Conservation (phyloP, 2,329 filamentous ascomycete species). For the Chaetothyriales sp. region DNA sequence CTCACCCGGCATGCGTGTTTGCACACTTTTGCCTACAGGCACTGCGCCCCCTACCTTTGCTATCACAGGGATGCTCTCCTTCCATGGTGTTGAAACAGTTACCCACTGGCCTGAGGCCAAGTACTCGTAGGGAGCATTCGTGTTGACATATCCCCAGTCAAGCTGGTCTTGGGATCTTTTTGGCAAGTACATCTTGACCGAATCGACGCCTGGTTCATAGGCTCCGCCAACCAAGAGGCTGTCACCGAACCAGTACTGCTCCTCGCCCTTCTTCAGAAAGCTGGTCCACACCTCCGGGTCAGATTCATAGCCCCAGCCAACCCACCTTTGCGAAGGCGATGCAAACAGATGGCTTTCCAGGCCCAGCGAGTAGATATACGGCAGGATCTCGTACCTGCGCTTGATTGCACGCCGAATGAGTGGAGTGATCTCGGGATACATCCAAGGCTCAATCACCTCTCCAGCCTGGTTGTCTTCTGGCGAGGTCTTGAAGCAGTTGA, state of each 20-base stretch:
- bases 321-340: slow-evolving; percentile 53
- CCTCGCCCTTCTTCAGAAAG: slow-evolving; percentile 46
- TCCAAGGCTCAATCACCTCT: slow-evolving; percentile 64
- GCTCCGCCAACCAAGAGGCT: slow-evolving; percentile 51
- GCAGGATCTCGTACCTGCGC: slow-evolving; percentile 55
- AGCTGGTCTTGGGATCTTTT: slow-evolving; percentile 20
- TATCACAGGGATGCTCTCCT: slow-evolving; percentile 38
- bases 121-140: slow-evolving; percentile 46
- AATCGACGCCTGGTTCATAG: slow-evolving; percentile 43
- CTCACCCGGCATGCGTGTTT: slow-evolving; percentile 39
- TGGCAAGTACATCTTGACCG: slow-evolving; percentile 40
- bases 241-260: slow-evolving; percentile 60
- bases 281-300: slow-evolving; percentile 53
- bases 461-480: slow-evolving; percentile 50
- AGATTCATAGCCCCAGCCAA: slow-evolving; percentile 55
- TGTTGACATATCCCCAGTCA: slow-evolving; percentile 46
- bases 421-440: slow-evolving; percentile 53
- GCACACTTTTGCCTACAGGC: slow-evolving; percentile 36
- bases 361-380: slow-evolving; percentile 53
- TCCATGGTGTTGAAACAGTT: slow-evolving; percentile 37
- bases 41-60: slow-evolving; percentile 41
- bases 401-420: slow-evolving; percentile 51
- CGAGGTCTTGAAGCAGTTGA: slow-evolving; percentile 65
- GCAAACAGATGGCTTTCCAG: slow-evolving; percentile 48
- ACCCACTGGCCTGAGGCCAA: slow-evolving; percentile 41